Evolutionary conservation across 2,329 filamentous ascomycete genomes (phyloP).

Genomic region (Sporothrix variecibatus): DNA sequence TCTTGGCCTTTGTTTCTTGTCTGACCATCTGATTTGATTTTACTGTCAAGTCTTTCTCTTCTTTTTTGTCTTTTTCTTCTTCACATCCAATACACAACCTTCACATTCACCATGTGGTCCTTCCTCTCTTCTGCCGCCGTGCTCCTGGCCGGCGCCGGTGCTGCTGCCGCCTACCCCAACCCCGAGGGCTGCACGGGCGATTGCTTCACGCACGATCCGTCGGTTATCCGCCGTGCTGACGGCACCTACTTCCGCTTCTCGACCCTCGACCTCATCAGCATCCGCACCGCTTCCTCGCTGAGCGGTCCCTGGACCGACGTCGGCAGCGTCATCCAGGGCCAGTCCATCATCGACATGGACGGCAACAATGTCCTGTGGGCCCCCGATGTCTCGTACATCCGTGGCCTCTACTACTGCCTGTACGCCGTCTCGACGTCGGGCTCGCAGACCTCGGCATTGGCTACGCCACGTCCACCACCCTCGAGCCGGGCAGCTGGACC

Average conservation of each 20-base stretch:
- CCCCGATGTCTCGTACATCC: constrained; percentile 53
- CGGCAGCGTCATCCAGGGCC: constrained; percentile 43
- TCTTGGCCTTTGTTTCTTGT: not conserved
- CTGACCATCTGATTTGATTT: not conserved
- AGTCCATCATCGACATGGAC: constrained; percentile 43
- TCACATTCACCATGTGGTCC: not conserved
- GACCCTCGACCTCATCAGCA: constrained; percentile 45
- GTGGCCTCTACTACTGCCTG: constrained; percentile 31
- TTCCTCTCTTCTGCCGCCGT: not conserved
- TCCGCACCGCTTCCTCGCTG: constrained; percentile 42
- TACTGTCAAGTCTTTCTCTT: not conserved
- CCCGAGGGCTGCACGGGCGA: constrained; percentile 41
- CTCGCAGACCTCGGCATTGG: constrained; percentile 50
- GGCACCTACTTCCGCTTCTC: constrained; percentile 48
- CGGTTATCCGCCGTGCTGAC: constrained; percentile 43
- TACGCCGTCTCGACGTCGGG: constrained; percentile 65
- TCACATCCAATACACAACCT: not conserved
- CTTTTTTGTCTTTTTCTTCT: not conserved
- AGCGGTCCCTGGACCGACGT: constrained; percentile 46
- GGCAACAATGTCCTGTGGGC: constrained; percentile 49
- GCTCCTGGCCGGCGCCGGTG: not conserved
- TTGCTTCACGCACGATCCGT: constrained; percentile 44
- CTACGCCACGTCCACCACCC: constrained; percentile 36
- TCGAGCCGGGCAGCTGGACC: constrained; percentile 60
- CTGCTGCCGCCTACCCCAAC: constrained; percentile 35